Evolutionary conservation across 352 stramenopile species (phyloP).

Genomic region (Phytophthora macrochlamydospora): DNA sequence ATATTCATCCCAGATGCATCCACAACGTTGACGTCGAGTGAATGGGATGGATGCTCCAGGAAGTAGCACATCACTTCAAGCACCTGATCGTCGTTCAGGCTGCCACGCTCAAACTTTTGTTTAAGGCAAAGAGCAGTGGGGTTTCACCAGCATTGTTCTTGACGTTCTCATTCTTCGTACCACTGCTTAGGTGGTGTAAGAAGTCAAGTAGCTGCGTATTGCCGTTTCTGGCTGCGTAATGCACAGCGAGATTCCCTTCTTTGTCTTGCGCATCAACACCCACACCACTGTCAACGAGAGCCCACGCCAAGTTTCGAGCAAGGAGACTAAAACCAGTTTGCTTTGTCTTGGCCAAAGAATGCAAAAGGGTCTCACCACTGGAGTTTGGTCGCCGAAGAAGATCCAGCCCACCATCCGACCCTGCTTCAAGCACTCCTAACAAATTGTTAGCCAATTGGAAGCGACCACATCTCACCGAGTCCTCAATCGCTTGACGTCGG

Average conservation of each 20-base stretch:
- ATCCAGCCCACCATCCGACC: slow-evolving; percentile 34
- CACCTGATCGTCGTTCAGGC: slow-evolving; percentile 25
- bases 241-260: slow-evolving; percentile 52
- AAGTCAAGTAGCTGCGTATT: slow-evolving; percentile 78
- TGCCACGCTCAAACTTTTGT: slow-evolving; percentile 31
- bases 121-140: slow-evolving; percentile 65
- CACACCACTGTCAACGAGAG: slow-evolving; percentile 61
- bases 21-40: slow-evolving; percentile 41
- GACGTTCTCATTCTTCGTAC: slow-evolving; percentile 40
- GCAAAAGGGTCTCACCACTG: slow-evolving; percentile 58
- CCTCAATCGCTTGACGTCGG: slow-evolving; percentile 75
- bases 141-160: slow-evolving; percentile 53
- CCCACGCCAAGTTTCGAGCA: slow-evolving; percentile 66
- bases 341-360: slow-evolving; percentile 62
- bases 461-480: slow-evolving; percentile 66
- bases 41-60: slow-evolving; percentile 33
- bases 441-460: slow-evolving; percentile 80
- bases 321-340: slow-evolving; percentile 58
- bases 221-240: slow-evolving; percentile 58
- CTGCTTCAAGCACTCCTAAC: slow-evolving; percentile 56
- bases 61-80: slow-evolving; percentile 57
- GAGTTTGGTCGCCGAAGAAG: slow-evolving; percentile 51
- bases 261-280: slow-evolving; percentile 30
- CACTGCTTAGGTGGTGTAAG: slow-evolving; percentile 57
- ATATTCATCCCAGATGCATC: slow-evolving; percentile 55